Percentiles rank a stretch among this genome's conserved stretches.
phyloP scores from a whole-genome alignment of 1,139 yeast species.

The Pichia terricola region DNA sequence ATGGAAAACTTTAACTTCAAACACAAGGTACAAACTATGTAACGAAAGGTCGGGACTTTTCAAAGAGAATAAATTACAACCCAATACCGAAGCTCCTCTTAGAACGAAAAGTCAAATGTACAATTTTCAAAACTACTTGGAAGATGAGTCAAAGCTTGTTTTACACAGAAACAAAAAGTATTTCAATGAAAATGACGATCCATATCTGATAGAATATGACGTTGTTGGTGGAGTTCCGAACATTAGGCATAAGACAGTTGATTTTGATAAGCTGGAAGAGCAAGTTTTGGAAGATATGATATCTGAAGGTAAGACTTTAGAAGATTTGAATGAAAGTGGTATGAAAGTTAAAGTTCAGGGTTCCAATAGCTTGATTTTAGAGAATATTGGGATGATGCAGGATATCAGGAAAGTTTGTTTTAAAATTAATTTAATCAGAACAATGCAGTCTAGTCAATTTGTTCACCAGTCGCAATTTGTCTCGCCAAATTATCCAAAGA shows the following conservation, averaged over 20 bases:
- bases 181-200: slow-evolving; percentile 51
- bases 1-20: slow-evolving; percentile 77
- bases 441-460: slow-evolving; percentile 79
- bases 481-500: slow-evolving; percentile 54
- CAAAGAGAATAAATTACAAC: slow-evolving; percentile 44
- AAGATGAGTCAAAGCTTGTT: slow-evolving; percentile 21
- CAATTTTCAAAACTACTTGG: slow-evolving; percentile 39
- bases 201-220: slow-evolving; percentile 76
- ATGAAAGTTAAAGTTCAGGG: slow-evolving; percentile 41
- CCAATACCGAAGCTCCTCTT: slow-evolving; percentile 59
- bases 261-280: slow-evolving; percentile 43
- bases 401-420: slow-evolving; percentile 81
- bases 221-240: slow-evolving; percentile 74
- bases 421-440: slow-evolving; percentile 79
- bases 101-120: slow-evolving; percentile 55
- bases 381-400: slow-evolving; percentile 72
- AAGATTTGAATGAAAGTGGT: slow-evolving; percentile 31
- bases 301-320: slow-evolving; percentile 19
- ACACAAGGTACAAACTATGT: slow-evolving; percentile 69
- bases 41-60: slow-evolving; percentile 60
- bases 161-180: slow-evolving; percentile 28
- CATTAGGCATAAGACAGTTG: slow-evolving; percentile 44
- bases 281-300: slow-evolving; percentile 27
- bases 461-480: slow-evolving; percentile 67
- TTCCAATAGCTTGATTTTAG: slow-evolving; percentile 48